Percentiles rank a stretch among this genome's conserved stretches.
Evolutionary conservation across 805 yeast species (phyloP).

Genomic region (Kodamaea leandrae): DNA sequence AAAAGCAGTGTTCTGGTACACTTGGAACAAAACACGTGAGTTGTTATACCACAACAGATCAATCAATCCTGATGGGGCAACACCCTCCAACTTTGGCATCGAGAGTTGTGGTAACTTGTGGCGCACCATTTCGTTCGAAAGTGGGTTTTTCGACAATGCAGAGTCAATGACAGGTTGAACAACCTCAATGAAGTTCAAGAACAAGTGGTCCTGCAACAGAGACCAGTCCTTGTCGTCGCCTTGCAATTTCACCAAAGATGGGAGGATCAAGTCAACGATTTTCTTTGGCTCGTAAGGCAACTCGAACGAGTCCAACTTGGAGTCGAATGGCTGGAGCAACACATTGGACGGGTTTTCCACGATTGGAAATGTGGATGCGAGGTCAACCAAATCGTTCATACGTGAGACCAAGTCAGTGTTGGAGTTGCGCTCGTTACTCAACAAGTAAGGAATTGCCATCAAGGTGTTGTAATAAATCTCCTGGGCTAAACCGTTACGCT

Average conservation of each 20-base stretch:
- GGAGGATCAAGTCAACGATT: constrained; percentile 49
- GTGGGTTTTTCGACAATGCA: constrained; percentile 32
- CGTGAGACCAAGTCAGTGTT: constrained; percentile 30
- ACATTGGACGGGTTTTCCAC: constrained; percentile 17
- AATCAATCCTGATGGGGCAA: constrained; percentile 33
- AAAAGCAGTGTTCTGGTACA: constrained; percentile 55
- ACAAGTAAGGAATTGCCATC: constrained; percentile 63
- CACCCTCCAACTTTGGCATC: constrained; percentile 24
- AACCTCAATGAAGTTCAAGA: constrained; percentile 31
- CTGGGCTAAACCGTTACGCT: constrained; percentile 62
- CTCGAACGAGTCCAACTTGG: constrained; percentile 28
- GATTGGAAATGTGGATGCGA: constrained; percentile 43
- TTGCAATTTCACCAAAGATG: constrained; percentile 42
- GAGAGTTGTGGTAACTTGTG: constrained; percentile 41
- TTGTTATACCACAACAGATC: constrained; percentile 63
- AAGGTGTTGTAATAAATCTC: constrained; percentile 62
- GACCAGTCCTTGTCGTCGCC: constrained; percentile 41
- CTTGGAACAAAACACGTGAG: constrained; percentile 60
- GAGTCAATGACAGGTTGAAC: constrained; percentile 33
- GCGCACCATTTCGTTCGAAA: constrained; percentile 38
- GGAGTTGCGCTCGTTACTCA: constrained; percentile 31
- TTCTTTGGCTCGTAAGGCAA: constrained; percentile 53
- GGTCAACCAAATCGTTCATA: constrained; percentile 46
- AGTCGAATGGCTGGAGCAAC: constrained; percentile 38
- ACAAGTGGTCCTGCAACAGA: constrained; percentile 29